phyloP scores from a whole-genome alignment of 345 rosid genomes.

The Trapa incisa region DNA sequence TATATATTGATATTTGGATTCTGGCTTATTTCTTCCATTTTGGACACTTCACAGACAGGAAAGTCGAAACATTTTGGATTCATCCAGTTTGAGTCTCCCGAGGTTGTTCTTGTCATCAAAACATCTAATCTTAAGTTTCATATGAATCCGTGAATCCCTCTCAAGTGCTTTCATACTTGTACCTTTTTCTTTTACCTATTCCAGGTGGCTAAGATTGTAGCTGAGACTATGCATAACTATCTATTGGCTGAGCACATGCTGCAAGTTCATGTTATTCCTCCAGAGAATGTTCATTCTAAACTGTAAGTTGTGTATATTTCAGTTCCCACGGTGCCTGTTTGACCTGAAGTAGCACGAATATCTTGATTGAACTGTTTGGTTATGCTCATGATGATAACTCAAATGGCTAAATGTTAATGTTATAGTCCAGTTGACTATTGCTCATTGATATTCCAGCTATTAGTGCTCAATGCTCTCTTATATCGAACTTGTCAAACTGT shows the following conservation, averaged over 20 bases:
- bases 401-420: neutral
- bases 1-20: neutral
- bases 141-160: neutral
- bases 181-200: constrained; percentile 7
- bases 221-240: constrained; percentile 80
- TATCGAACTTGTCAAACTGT: neutral
- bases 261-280: constrained; percentile 60
- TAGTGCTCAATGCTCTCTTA: neutral
- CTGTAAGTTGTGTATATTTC: constrained; percentile 31
- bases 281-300: constrained; percentile 66
- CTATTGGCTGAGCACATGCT: constrained; percentile 73
- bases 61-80: constrained; percentile 90
- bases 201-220: constrained; percentile 88
- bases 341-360: neutral
- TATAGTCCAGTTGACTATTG: neutral
- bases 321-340: neutral
- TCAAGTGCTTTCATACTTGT: constrained; percentile 6
- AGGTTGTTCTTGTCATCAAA: constrained; percentile 29
- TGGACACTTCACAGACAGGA: constrained; percentile 57
- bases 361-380: neutral
- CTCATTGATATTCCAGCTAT: neutral
- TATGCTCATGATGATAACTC: neutral
- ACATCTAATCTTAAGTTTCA: neutral
- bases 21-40: constrained; percentile 1
- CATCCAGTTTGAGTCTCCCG: constrained; percentile 66